Evolutionary conservation across 192 early-diverging fungal species (phyloP), one percentile per base, ranked within the genome.

Genomic region (Paraglomus brasilianum): DNA sequence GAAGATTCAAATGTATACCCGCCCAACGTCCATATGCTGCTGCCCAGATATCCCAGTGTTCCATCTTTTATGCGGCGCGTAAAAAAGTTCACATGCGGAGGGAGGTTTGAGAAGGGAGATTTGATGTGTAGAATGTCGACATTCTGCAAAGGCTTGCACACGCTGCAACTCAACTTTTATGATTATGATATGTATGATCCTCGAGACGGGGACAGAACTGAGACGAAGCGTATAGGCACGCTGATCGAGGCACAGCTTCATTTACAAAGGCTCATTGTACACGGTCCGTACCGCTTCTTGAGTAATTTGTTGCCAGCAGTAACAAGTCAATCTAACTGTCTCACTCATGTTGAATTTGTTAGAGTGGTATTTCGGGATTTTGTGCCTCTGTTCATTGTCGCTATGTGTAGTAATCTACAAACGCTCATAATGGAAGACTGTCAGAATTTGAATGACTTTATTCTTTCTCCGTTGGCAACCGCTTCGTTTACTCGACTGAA

Each of bases 321-420:
- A 44, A 10, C 8, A 2, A 22, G 40, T 63, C 60, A 63, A 45
- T 19, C 21, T 21, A 46, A 42, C 36, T 63, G 42, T 15, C 47
- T 63, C 43, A 63, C 13, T 45, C 30, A 63, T 63, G 43, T 63
- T 15, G 60, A 63, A 44, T 63, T 63, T 22, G 47, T 14, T 19
- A 44, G 60, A 45, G 43, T 44, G 11, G 60, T 46, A 46, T 63
- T 63, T 63, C 40, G 60, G 47, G 19, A 10, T 24, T 21, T 13
- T 45, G 19, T 63, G 21, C 22, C n/a, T n/a, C 42, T 63, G 14
- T 1, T 19, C 5, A 21, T 44, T 19, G 4, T 63, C 9, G 11
- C 43, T 4, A 5, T 10, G 43, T 63, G 60, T 46, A 44, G 43
- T 10, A 63, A 63, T 45, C 30, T 63, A 8, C 24, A 63, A 11